Conservation (phyloP, 306 rosid genomes). For the Sindora glabra region DNA sequence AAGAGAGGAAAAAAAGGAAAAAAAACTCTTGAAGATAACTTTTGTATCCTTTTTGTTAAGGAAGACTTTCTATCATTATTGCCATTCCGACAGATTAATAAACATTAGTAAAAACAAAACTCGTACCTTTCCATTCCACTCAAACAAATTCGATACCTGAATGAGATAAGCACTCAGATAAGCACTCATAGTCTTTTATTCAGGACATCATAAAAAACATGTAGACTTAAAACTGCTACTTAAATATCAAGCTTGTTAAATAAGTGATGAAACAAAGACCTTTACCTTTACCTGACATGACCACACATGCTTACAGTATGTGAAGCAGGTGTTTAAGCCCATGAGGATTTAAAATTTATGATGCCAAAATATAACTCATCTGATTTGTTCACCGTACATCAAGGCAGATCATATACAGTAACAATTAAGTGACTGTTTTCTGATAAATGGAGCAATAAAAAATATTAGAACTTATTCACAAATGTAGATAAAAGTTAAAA, state of each 20-base stretch:
- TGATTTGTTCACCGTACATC: too few relatives aligned
- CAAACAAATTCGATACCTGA: constrained; percentile 74
- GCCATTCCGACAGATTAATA: background rate
- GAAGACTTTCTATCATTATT: too few relatives aligned
- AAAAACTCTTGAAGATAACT: background rate
- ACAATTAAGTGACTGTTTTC: background rate
- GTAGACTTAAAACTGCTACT: background rate
- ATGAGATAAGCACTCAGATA: constrained; percentile 13
- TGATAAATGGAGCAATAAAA: background rate
- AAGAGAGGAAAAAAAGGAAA: too few relatives aligned
- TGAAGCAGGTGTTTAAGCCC: background rate
- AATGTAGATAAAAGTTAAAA: too few relatives aligned
- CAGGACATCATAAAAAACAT: background rate
- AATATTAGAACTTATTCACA: background rate
- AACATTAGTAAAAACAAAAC: background rate
- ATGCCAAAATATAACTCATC: background rate
- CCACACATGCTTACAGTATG: background rate
- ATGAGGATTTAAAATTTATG: background rate
- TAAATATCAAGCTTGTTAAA: too few relatives aligned
- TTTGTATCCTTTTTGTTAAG: too few relatives aligned
- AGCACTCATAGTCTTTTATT: background rate
- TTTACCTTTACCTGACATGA: too few relatives aligned
- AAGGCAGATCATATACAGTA: too few relatives aligned
- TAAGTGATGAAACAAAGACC: too few relatives aligned
- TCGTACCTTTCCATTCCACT: constrained; percentile 88